These are phyloP conservation scores for Zelonia costaricensis DNA, from an alignment of 208 protist genomes.

Conservation along the genomic window DNA sequence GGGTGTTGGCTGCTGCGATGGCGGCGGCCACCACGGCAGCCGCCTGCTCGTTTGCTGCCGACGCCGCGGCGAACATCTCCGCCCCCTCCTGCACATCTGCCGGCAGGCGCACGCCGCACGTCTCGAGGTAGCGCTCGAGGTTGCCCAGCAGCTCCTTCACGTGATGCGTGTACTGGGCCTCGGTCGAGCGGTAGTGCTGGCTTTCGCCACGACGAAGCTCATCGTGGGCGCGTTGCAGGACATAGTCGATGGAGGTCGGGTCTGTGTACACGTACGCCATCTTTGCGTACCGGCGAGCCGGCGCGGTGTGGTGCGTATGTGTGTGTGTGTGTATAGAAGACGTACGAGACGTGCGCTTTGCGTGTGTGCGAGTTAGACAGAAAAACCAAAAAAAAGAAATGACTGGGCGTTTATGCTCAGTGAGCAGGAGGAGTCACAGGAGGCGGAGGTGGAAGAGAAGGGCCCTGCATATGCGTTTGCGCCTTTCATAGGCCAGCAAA, in stretches of 20 bases:
- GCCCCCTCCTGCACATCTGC: slow-evolving; percentile 11
- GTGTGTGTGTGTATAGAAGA: background rate
- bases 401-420: no score
- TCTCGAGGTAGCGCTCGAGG: slow-evolving; percentile 36
- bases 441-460: no score
- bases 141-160: slow-evolving; percentile 26
- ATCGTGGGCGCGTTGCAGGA: slow-evolving; percentile 25
- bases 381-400: slow-evolving; percentile 4
- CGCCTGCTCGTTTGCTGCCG: slow-evolving; percentile 5
- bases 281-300: no score
- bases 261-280: slow-evolving; percentile 25
- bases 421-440: no score
- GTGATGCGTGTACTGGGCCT: slow-evolving; percentile 23
- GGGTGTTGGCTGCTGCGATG: no score
- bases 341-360: no score
- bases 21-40: background rate
- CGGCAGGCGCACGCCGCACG: slow-evolving; percentile 27
- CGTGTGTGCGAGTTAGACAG: no score
- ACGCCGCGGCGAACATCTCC: background rate
- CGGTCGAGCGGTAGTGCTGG: slow-evolving; percentile 17
- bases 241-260: slow-evolving; percentile 29
- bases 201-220: slow-evolving; percentile 25
- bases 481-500: no score
- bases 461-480: no score
- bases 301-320: background rate